phyloP scores from a whole-genome alignment of 352 stramenopile genomes.

The Phytopythium litorale region DNA sequence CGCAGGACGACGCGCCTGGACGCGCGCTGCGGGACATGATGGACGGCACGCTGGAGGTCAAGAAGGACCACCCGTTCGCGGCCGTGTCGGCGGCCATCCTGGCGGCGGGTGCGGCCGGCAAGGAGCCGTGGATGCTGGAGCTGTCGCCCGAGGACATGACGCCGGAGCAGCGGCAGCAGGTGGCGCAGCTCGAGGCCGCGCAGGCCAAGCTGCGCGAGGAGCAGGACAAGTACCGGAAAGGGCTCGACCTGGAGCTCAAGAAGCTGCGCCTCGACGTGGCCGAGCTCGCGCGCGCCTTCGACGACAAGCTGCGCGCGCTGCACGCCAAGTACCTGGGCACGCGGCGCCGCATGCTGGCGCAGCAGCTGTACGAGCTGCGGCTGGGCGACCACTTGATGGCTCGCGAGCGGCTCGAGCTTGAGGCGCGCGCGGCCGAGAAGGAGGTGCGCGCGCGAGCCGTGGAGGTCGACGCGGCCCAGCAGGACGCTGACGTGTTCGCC shows the following conservation, averaged over 20 bases:
- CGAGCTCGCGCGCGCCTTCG: conserved; percentile 80
- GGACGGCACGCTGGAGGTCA: conserved; percentile 90
- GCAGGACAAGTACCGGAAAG: conserved; percentile 90
- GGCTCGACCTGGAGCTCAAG: conserved; percentile 86
- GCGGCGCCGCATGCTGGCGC: conserved; percentile 40
- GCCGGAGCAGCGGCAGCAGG: conserved; percentile 71
- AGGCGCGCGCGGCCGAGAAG: conserved; percentile 16
- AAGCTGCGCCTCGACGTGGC: conserved; percentile 78
- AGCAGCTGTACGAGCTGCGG: conserved; percentile 71
- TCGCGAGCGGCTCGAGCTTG: conserved; percentile 42
- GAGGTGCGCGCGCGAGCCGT: not conserved
- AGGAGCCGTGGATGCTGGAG: conserved; percentile 89
- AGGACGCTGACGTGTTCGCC: conserved; percentile 47
- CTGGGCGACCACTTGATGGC: conserved; percentile 50
- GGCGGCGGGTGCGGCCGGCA: conserved; percentile 54
- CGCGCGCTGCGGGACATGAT: conserved; percentile 92
- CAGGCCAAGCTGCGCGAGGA: conserved; percentile 80
- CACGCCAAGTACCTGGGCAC: conserved; percentile 55
- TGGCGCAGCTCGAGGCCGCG: conserved; percentile 58
- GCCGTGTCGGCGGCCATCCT: conserved; percentile 11
- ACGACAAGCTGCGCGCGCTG: conserved; percentile 75
- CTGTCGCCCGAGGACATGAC: conserved; percentile 74
- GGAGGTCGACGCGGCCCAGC: conserved; percentile 13
- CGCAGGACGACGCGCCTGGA: conserved; percentile 80
- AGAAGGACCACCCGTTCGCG: conserved; percentile 57